Evolutionary conservation across 2,329 filamentous ascomycete species (phyloP).

Genomic region (Coleophoma crateriformis): DNA sequence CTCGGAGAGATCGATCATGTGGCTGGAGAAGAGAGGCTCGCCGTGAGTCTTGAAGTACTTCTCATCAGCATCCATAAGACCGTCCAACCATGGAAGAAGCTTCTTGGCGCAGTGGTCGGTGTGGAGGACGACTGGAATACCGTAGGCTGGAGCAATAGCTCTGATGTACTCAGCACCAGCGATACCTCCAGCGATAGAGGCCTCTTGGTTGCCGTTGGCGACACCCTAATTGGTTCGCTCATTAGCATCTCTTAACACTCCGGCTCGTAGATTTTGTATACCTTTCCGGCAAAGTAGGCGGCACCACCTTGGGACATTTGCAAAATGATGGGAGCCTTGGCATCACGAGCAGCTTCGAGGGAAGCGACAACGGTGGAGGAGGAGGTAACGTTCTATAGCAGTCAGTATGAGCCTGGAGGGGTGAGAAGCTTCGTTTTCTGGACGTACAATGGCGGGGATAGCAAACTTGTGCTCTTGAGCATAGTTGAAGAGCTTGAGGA

Average conservation of each 20-base stretch:
- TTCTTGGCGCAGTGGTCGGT: slow-evolving; percentile 99
- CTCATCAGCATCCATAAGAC: slow-evolving; percentile 93
- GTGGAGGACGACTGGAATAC: slow-evolving; percentile 87
- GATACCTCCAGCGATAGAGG: slow-evolving; percentile 81
- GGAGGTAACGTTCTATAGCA: slow-evolving; percentile 76
- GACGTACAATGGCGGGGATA: slow-evolving; percentile 70
- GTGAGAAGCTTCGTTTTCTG: background rate
- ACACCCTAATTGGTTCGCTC: slow-evolving; percentile 50
- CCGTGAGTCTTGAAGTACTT: slow-evolving; percentile 88
- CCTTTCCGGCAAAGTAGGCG: slow-evolving; percentile 88
- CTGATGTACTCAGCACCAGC: slow-evolving; percentile 94
- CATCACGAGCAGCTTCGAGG: slow-evolving; percentile 91
- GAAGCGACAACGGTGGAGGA: slow-evolving; percentile 81
- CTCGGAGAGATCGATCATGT: slow-evolving; percentile 99
- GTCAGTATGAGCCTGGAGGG: slow-evolving; percentile 3
- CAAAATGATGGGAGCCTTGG: slow-evolving; percentile 86
- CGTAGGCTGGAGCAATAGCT: slow-evolving; percentile 79
- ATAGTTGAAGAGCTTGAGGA: slow-evolving; percentile 76
- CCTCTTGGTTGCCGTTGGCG: slow-evolving; percentile 75
- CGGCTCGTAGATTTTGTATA: slow-evolving; percentile 23
- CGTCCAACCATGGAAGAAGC: slow-evolving; percentile 95
- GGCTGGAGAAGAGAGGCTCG: slow-evolving; percentile 88
- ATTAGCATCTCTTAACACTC: slow-evolving; percentile 4
- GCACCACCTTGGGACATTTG: slow-evolving; percentile 92
- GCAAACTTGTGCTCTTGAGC: slow-evolving; percentile 83